Evolutionary conservation across 352 stramenopile genomes (phyloP), one percentile per base, ranked within the genome.

Genomic region (Globisporangium middletonii): DNA sequence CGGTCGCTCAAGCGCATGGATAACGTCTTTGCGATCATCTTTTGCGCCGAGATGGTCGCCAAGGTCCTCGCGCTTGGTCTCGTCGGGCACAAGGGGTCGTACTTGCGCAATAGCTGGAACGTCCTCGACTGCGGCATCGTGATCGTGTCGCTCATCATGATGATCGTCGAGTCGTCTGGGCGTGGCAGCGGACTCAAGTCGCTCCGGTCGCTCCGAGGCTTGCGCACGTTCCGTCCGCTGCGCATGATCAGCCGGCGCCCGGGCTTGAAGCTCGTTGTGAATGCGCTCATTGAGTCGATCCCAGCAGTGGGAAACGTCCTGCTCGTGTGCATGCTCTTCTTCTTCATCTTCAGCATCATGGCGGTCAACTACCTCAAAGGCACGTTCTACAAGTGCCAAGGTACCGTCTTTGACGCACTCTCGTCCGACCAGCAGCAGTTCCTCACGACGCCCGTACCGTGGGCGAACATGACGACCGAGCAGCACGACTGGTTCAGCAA

Each of bases 261-360:
- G 0, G 88, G 88, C 0, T 64, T 98, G 0, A 92, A 92, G 35
- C 63, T 98, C 9, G 90, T 98, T 0, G 89, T 98, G 3, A 97
- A 97, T 27, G 77, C 90, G 0, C 67, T 97, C 18, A 80, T 98
- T 23, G 76, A 90, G 51, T 83, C 86, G 16, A 96, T 97, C n/a
- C 91, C 88, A 0, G 74, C 76, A 18, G 88, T 97, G 9, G 64
- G 92, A 4, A 97, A 97, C 65, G 82, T 97, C 3, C 60, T 94
- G 3, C 78, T 97, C 52, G 72, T 99, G 2, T 97, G 88, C 52
- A 74, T 88, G 45, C 71, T 98, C 0, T 96, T 98, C 61, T 97
- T 96, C 55, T 74, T 98, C 27, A 96, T 98, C 48, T 99, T 98
- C 75, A 95, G 89, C 57, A 98, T 98, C 56, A 75, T 98, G 55